phyloP scores from a whole-genome alignment of 2,329 filamentous ascomycete genomes.

The Colletotrichum lupini region DNA sequence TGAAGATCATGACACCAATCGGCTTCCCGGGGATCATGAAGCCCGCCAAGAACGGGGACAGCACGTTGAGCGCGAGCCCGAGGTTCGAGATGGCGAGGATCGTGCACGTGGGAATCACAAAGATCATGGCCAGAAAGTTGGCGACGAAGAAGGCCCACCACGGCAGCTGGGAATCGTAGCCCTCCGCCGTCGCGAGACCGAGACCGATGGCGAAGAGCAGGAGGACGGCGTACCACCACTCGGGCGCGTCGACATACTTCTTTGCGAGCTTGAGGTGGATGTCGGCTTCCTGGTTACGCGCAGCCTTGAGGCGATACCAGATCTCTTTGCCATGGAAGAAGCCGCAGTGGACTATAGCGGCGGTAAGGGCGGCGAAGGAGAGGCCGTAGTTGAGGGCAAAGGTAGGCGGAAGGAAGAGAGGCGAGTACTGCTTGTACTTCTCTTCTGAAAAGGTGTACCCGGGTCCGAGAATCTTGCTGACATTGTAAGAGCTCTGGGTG shows the following conservation, averaged over 20 bases:
- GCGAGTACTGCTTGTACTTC: slow-evolving; percentile 61
- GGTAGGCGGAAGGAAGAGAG: slow-evolving; percentile 57
- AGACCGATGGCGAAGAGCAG: slow-evolving; percentile 62
- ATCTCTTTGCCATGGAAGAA: slow-evolving; percentile 67
- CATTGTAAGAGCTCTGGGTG: slow-evolving; percentile 61
- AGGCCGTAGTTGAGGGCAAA: slow-evolving; percentile 53
- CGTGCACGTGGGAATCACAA: slow-evolving; percentile 59
- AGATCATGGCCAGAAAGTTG: slow-evolving; percentile 46
- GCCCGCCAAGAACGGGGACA: slow-evolving; percentile 57
- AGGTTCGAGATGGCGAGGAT: slow-evolving; percentile 31
- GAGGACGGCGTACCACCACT: slow-evolving; percentile 67
- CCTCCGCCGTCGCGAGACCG: slow-evolving; percentile 61
- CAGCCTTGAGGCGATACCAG: slow-evolving; percentile 42
- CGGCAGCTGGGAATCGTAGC: slow-evolving; percentile 67
- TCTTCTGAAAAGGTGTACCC: slow-evolving; percentile 67
- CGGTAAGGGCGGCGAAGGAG: slow-evolving; percentile 63
- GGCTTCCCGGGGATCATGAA: slow-evolving; percentile 62
- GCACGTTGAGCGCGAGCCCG: slow-evolving; percentile 51
- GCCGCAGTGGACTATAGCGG: slow-evolving; percentile 62
- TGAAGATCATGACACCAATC: slow-evolving; percentile 52
- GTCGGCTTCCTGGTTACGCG: slow-evolving; percentile 61
- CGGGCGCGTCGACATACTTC: slow-evolving; percentile 66
- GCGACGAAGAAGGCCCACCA: slow-evolving; percentile 40
- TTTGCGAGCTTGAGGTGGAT: slow-evolving; percentile 68
- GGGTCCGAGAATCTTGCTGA: slow-evolving; percentile 61